Base-by-base conservation (phyloP, 257 asterid species). In the Solanum microdontum region DNA sequence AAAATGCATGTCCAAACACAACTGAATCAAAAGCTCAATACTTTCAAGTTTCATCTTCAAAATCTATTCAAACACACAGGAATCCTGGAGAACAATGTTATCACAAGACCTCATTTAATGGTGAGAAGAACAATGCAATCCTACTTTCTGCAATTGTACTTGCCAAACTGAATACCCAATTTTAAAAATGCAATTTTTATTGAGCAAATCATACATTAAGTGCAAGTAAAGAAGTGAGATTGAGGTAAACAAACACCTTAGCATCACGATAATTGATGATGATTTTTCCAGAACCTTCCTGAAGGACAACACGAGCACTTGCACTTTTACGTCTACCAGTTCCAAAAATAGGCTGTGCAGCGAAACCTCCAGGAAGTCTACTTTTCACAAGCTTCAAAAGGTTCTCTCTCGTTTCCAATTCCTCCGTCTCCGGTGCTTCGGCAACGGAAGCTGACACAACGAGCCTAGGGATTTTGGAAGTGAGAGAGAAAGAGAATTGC, bases 351-450 rank as follows among this genome's bases (percentile, higher is more conserved):
- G 87, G 93, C 93, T 97, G 99, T 45, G 99, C 98, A 0, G 98
- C 99, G 76, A 97, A 96, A 23, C 99, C 99, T 5, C 99, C 98
- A 0, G 99, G 98, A 68, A 97, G 98, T 87, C 98, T 92, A 8
- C 99, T 90, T 86, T 97, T 96, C 23, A 97, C 99, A n/a, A 90
- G 83, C 68, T 91, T 89, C 90, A 90, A 89, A 87, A 97, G 85
- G 87, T 95, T 97, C 8, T 66, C 93, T 19, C 43, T 30, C 0
- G 98, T 88, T 84, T 93, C 98, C 24, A 91, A 28, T 4, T 89
- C 94, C 87, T 36, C 83, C 91, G 21, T 84, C 58, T 58, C 90
- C 89, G 76, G 93, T 89, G 88, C 91, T 15, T 89, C 91, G 39
- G 90, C 93, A 70, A 91, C 88, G 66, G 95, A 74, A 89, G 96